These are phyloP conservation scores for Hygrophoropsis aurantiaca DNA, from an alignment of 768 basidiomycete genomes.

Conservation along the genomic window DNA sequence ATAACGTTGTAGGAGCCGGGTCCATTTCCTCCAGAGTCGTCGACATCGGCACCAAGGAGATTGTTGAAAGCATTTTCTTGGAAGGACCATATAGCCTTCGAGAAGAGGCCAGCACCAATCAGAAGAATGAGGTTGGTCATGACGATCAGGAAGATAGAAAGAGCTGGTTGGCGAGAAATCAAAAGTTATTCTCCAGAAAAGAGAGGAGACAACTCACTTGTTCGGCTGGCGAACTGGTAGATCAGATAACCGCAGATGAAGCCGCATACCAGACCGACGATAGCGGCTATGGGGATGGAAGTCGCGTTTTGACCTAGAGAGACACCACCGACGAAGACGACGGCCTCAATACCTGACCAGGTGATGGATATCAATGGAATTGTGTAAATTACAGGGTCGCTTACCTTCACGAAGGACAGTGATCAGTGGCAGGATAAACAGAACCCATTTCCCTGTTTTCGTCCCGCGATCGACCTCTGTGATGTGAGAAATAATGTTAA, in stretches of 20 bases:
- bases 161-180: constrained; percentile 38
- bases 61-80: constrained; percentile 64
- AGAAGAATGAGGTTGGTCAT: constrained; percentile 93
- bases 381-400: background rate
- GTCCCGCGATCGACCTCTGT: constrained; percentile 48
- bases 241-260: constrained; percentile 71
- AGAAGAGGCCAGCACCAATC: constrained; percentile 93
- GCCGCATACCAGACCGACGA: constrained; percentile 81
- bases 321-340: constrained; percentile 93
- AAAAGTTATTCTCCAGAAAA: background rate
- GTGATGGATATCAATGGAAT: background rate
- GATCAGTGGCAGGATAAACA: constrained; percentile 88
- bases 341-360: constrained; percentile 72
- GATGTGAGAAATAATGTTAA: background rate
- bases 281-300: constrained; percentile 88
- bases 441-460: constrained; percentile 73
- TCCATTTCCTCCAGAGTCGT: constrained; percentile 67
- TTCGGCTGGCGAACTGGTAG: constrained; percentile 76
- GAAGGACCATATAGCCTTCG: constrained; percentile 72
- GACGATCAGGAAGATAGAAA: constrained; percentile 83
- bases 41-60: constrained; percentile 72
- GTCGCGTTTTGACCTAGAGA: constrained; percentile 79
- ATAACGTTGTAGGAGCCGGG: constrained; percentile 83
- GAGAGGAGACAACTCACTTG: constrained; percentile 45
- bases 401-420: constrained; percentile 91